Evolutionary conservation across 495 filamentous ascomycete species (phyloP), one percentile per base, ranked within the genome.

Genomic region (Viridothelium virens): DNA sequence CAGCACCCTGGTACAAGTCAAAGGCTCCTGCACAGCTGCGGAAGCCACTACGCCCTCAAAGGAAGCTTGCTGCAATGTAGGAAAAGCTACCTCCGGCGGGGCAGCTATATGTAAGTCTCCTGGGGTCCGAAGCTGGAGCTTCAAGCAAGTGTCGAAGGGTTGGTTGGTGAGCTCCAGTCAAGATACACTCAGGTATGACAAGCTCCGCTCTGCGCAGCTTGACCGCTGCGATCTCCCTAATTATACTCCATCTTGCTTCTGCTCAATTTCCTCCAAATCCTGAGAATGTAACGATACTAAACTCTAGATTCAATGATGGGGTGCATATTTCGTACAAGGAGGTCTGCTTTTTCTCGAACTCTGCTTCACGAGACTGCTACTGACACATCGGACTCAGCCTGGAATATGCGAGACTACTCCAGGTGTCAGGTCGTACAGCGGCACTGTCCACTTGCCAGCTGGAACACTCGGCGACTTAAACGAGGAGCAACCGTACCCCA

Each of bases 301-400:
- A 85, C 33, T 87, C 85, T 11, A 82, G 82, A 66, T 82, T 85
- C 61, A 76, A 83, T 37, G 75, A 85, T 38, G 85, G 83, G 5
- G 82, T 87, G 1, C 79, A 73, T 46, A 87, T 88, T 16, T 85
- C 84, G 25, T 88, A 87, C 68, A 88, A 87, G 77, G 78, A 87
- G 76, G 86, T 86, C 48, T 53, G 48, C 48, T 53, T 25, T 4
- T 10, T 53, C 18, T 53, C 48, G 48, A 53, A 14, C 18, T 14
- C 2, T 18, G 12, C 48, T 53, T 53, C 12, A 53, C 48, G 48
- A 53, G 48, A 53, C 48, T 53, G 48, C 48, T 53, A 53, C 48
- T 53, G n/a, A 53, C 18, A 53, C 48, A 53, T 53, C 48, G 1
- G 48, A n/a, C 48, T 53, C 48, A 87, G 73, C 69, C 62, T 63